Percentiles rank a stretch among this genome's conserved stretches.
Conservation (phyloP, 2,329 filamentous ascomycete genomes). For the Aspergillus transmontanensis region DNA sequence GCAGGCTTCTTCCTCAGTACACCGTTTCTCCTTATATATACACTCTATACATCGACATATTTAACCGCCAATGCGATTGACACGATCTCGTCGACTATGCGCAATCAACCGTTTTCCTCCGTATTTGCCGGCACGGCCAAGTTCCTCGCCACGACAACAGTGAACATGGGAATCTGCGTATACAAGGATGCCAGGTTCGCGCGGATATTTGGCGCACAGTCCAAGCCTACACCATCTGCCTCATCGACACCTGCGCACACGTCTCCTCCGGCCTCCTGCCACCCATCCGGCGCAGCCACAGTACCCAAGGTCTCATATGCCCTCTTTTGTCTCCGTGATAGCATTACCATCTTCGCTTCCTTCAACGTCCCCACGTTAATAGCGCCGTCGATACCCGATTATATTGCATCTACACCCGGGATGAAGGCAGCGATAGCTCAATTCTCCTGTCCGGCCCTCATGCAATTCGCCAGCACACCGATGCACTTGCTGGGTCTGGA, state of each 20-base stretch:
- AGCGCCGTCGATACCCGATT: conserved; percentile 66
- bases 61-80: conserved; percentile 85
- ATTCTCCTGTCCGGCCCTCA: conserved; percentile 75
- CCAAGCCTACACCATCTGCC: conserved; percentile 46
- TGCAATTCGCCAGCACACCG: conserved; percentile 80
- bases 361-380: conserved; percentile 87
- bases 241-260: conserved; percentile 13
- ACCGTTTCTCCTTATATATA: conserved; percentile 53
- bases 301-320: conserved; percentile 73
- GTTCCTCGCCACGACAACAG: conserved; percentile 76
- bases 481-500: conserved; percentile 84
- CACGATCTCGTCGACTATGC: conserved; percentile 70
- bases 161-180: conserved; percentile 83
- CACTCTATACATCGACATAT: conserved; percentile 85
- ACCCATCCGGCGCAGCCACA: conserved; percentile 32
- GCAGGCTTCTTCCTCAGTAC: conserved; percentile 49
- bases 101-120: conserved; percentile 55
- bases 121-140: conserved; percentile 77
- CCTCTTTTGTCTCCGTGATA: conserved; percentile 81
- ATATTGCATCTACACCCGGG: conserved; percentile 47
- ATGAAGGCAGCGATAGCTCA: conserved; percentile 69
- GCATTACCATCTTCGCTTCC: conserved; percentile 84
- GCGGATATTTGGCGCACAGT: conserved; percentile 71
- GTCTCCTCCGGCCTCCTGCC: conserved; percentile 20
- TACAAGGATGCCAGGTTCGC: conserved; percentile 90